Evolutionary conservation across 73 alveolate species (phyloP).

Genomic region (Paramecium sonneborni): DNA sequence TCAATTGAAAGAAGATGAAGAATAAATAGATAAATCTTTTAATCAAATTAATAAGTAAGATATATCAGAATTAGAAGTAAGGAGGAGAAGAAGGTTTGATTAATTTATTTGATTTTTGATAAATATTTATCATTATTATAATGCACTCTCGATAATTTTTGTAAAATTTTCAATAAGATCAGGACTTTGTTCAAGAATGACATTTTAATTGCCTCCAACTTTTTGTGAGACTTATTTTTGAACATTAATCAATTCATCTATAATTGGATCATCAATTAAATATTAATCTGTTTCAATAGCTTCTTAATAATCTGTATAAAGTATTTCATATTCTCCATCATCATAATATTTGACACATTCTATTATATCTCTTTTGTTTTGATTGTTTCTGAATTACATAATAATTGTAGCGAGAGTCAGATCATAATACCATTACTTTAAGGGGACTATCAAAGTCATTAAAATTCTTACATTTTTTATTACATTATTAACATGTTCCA

Average conservation of each 20-base stretch:
- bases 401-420: neutral
- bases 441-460: neutral
- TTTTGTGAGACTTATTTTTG: neutral
- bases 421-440: slow-evolving; percentile 25
- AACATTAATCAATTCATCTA: neutral
- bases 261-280: slow-evolving; percentile 4
- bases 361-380: slow-evolving; percentile 17
- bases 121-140: neutral
- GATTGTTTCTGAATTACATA: neutral
- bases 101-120: neutral
- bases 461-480: neutral
- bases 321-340: slow-evolving; percentile 58
- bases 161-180: slow-evolving; percentile 15
- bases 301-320: slow-evolving; percentile 13
- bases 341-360: slow-evolving; percentile 45
- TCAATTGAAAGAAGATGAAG: neutral
- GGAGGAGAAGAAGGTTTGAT: neutral
- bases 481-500: neutral
- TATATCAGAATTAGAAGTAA: neutral
- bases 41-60: neutral
- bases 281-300: slow-evolving; percentile 13
- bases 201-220: neutral
- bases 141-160: slow-evolving; percentile 18
- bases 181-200: slow-evolving; percentile 36
- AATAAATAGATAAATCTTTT: neutral